Conservation (phyloP, 805 yeast species). For the Zygotorulaspora danielsina region DNA sequence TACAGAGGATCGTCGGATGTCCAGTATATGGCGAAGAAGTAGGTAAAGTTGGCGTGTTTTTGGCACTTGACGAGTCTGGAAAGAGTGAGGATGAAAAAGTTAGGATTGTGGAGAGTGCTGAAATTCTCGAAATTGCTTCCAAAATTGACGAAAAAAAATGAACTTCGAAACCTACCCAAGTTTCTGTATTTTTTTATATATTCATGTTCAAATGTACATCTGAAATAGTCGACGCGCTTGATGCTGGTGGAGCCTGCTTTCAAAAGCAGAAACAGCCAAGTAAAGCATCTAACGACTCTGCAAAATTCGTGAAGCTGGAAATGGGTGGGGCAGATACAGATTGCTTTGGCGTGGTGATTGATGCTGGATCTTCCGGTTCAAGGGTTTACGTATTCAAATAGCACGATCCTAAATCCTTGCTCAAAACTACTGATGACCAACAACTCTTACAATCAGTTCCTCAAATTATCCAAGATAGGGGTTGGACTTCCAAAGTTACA, state of each 20-base stretch:
- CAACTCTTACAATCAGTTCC: constrained; percentile 57
- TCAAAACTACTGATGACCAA: constrained; percentile 18
- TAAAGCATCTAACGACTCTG: too few relatives aligned
- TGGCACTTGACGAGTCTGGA: constrained; percentile 34
- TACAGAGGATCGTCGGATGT: constrained; percentile 33
- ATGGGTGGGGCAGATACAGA: constrained; percentile 11
- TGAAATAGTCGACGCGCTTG: too few relatives aligned
- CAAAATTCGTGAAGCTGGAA: too few relatives aligned
- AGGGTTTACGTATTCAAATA: constrained; percentile 79
- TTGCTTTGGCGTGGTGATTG: constrained; percentile 81
- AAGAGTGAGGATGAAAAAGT: constrained; percentile 23
- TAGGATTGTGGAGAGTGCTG: constrained; percentile 31
- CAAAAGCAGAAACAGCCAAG: too few relatives aligned
- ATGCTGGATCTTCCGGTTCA: constrained; percentile 95
- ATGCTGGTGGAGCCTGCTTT: too few relatives aligned
- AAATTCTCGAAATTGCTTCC: constrained; percentile 26
- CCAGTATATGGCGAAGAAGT: constrained; percentile 67
- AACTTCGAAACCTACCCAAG: too few relatives aligned
- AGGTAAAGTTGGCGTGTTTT: constrained; percentile 50
- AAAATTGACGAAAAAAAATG: too few relatives aligned
- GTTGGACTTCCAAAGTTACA: constrained; percentile 66
- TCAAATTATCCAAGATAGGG: constrained; percentile 52
- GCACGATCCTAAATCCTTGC: constrained; percentile 47
- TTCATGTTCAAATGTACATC: too few relatives aligned
- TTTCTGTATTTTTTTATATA: too few relatives aligned